Conservation (phyloP, 768 basidiomycete genomes). For the Lyophyllum atratum region DNA sequence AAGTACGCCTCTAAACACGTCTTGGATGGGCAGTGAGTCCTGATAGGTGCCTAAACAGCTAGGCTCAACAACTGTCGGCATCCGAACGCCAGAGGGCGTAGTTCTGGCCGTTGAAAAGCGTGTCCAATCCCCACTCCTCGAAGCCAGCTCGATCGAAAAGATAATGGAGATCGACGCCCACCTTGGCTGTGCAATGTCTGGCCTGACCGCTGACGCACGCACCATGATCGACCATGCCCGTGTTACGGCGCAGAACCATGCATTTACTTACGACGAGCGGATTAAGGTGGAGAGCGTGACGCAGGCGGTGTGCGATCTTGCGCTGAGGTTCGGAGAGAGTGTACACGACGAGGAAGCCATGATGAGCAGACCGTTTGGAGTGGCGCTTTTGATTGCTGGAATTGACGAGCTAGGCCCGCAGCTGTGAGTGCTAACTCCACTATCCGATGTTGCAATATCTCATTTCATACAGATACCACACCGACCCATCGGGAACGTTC, state of each 20-base stretch:
- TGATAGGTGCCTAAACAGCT: slow-evolving; percentile 56
- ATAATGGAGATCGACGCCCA: slow-evolving; percentile 99
- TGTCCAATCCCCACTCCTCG: slow-evolving; percentile 94
- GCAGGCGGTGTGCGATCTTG: slow-evolving; percentile 97
- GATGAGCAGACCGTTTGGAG: slow-evolving; percentile 99
- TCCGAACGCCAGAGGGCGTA: slow-evolving; percentile 87
- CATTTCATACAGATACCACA: slow-evolving; percentile 73
- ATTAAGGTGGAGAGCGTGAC: slow-evolving; percentile 98
- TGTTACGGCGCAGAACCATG: slow-evolving; percentile 93
- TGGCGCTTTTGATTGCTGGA: slow-evolving; percentile 96
- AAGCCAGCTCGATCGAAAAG: slow-evolving; percentile 96
- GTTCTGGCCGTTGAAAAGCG: slow-evolving; percentile 98
- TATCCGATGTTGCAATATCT: background rate
- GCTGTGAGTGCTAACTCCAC: slow-evolving; percentile 56
- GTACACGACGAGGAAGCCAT: slow-evolving; percentile 98
- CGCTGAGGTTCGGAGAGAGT: slow-evolving; percentile 96
- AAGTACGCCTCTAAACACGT: slow-evolving; percentile 48
- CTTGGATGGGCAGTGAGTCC: background rate
- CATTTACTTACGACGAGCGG: slow-evolving; percentile 94
- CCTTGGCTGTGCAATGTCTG: slow-evolving; percentile 98
- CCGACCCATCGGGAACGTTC: slow-evolving; percentile 97
- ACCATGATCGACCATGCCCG: slow-evolving; percentile 99
- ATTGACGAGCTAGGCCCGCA: slow-evolving; percentile 96
- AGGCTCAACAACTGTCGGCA: slow-evolving; percentile 96
- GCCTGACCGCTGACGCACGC: slow-evolving; percentile 94